phyloP scores from a whole-genome alignment of 805 yeast genomes.

The Schizosaccharomyces osmophilus region DNA sequence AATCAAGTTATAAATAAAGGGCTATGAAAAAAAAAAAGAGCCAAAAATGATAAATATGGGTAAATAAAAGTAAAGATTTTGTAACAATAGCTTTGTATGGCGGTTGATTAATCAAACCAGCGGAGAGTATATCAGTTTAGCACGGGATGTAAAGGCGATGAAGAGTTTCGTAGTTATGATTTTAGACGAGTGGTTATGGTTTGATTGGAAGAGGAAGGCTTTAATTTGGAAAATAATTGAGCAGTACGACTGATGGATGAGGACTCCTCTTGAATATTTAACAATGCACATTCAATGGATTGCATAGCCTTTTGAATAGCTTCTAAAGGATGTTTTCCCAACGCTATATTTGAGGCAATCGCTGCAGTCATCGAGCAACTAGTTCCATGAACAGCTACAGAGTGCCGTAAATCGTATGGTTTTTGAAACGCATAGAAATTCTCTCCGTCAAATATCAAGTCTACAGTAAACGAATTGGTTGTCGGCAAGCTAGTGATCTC shows the following conservation, averaged over 20 bases:
- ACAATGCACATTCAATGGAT: neutral
- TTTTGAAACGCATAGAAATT: constrained; percentile 24
- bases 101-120: no score
- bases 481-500: neutral
- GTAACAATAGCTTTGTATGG: no score
- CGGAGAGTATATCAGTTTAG: no score
- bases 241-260: neutral
- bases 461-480: constrained; percentile 18
- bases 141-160: no score
- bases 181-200: no score
- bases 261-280: neutral
- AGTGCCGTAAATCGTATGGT: constrained; percentile 12
- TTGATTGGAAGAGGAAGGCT: no score
- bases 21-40: no score
- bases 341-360: constrained; percentile 4
- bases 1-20: no score
- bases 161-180: no score
- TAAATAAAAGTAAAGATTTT: no score
- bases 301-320: neutral
- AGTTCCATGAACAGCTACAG: constrained; percentile 7
- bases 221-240: neutral
- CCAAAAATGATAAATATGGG: no score
- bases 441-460: constrained; percentile 26
- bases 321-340: constrained; percentile 23
- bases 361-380: neutral